Evolutionary conservation across 2,329 filamentous ascomycete species (phyloP).

Genomic region (Dactylellina haptotyla): DNA sequence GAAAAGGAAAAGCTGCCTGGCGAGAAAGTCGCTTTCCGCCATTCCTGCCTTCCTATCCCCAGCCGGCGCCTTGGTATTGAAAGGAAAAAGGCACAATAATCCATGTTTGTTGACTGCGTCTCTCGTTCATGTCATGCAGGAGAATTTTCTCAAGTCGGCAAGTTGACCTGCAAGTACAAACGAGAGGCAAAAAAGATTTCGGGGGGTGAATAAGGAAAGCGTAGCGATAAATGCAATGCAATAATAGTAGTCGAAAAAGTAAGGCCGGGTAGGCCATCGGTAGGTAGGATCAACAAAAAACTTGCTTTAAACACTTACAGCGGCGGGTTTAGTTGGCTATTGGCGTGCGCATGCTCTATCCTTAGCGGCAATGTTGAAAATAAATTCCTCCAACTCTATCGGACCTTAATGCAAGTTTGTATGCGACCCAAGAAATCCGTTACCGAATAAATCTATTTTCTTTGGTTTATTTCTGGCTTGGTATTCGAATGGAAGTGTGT

Average conservation of each 20-base stretch:
- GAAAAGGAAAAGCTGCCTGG: slow-evolving; percentile 24
- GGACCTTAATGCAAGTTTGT: slow-evolving; percentile 7
- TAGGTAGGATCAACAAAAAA: slow-evolving; percentile 21
- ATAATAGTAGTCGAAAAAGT: slow-evolving; percentile 25
- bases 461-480: not conserved
- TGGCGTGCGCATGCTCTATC: slow-evolving; percentile 32
- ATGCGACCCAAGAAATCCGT: slow-evolving; percentile 2
- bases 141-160: slow-evolving; percentile 45
- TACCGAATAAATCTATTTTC: not conserved
- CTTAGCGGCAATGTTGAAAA: slow-evolving; percentile 37
- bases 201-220: not conserved
- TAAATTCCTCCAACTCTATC: not conserved
- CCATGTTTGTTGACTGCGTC: slow-evolving; percentile 31
- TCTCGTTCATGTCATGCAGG: slow-evolving; percentile 44
- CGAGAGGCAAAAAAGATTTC: slow-evolving; percentile 9
- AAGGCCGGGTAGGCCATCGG: slow-evolving; percentile 1
- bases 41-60: slow-evolving; percentile 19
- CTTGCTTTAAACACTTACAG: slow-evolving; percentile 31
- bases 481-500: not conserved
- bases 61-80: slow-evolving; percentile 21
- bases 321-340: slow-evolving; percentile 18
- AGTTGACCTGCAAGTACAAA: slow-evolving; percentile 34
- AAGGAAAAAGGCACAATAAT: slow-evolving; percentile 34
- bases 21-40: slow-evolving; percentile 26
- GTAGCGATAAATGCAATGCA: slow-evolving; percentile 35